Evolutionary conservation across 2,329 filamentous ascomycete species (phyloP).

Genomic region (Cladosporium velox): DNA sequence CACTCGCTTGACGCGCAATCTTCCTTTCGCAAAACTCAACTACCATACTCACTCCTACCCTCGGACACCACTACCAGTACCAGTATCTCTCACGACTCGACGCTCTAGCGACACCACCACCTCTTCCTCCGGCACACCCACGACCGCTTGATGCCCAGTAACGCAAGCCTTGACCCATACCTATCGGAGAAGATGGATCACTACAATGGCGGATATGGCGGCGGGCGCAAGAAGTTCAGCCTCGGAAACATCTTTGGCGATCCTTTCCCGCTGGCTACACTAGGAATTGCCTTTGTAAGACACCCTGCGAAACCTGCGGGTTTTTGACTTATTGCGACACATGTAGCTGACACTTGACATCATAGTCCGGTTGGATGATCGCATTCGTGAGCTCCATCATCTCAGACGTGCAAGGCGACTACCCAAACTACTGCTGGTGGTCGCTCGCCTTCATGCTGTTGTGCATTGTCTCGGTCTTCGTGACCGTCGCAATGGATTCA

Average conservation of each 20-base stretch:
- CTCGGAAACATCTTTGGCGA: constrained; percentile 91
- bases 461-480: constrained; percentile 74
- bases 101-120: not conserved
- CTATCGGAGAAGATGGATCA: constrained; percentile 20
- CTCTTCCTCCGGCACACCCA: not conserved
- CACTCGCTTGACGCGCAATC: constrained; percentile 22
- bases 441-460: constrained; percentile 81
- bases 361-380: constrained; percentile 90
- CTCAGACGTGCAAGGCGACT: constrained; percentile 59
- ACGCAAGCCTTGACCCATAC: constrained; percentile 20
- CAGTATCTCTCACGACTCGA: constrained; percentile 15
- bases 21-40: constrained; percentile 5
- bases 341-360: constrained; percentile 20
- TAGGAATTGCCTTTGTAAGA: constrained; percentile 86
- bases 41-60: not conserved
- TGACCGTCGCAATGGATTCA: constrained; percentile 82
- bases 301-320: constrained; percentile 19
- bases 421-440: constrained; percentile 93
- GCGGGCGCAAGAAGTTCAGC: constrained; percentile 54
- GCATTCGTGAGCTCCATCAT: constrained; percentile 85
- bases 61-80: not conserved
- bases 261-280: constrained; percentile 90
- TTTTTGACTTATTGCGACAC: constrained; percentile 29
- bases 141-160: constrained; percentile 21
- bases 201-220: constrained; percentile 17